These are phyloP conservation scores for Podila horticola DNA, from an alignment of 192 early-diverging fungal genomes.

Conservation along the genomic window DNA sequence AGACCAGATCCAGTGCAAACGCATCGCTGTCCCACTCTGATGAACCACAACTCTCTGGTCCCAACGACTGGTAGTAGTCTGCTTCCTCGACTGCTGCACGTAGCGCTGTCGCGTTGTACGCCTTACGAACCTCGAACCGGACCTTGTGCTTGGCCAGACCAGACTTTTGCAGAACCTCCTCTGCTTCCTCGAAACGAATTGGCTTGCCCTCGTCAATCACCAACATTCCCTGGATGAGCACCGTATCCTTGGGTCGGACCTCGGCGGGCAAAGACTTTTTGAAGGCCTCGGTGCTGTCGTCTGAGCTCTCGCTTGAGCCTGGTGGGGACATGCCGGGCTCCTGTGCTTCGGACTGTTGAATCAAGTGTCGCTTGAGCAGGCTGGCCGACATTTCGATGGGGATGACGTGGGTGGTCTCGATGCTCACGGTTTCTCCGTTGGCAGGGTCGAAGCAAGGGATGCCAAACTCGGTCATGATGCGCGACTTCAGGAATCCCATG, in stretches of 20 bases:
- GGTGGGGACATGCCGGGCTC: slow-evolving; percentile 28
- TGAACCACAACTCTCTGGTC: not conserved
- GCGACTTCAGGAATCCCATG: slow-evolving; percentile 86
- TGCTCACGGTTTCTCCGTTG: slow-evolving; percentile 82
- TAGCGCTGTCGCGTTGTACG: slow-evolving; percentile 45
- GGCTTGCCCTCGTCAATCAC: slow-evolving; percentile 53
- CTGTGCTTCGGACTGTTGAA: slow-evolving; percentile 23
- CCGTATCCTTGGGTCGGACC: slow-evolving; percentile 49
- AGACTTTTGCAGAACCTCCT: slow-evolving; percentile 36
- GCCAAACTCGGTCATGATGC: slow-evolving; percentile 85
- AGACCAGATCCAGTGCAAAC: slow-evolving; percentile 50
- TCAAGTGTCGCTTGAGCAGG: slow-evolving; percentile 57
- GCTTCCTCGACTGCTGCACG: slow-evolving; percentile 28
- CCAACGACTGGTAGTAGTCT: slow-evolving; percentile 18
- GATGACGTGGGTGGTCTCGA: slow-evolving; percentile 75
- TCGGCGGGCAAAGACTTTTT: slow-evolving; percentile 5
- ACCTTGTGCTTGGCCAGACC: slow-evolving; percentile 48
- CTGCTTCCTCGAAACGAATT: slow-evolving; percentile 51
- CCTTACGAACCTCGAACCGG: slow-evolving; percentile 47
- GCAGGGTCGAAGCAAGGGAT: slow-evolving; percentile 89
- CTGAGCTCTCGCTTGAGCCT: slow-evolving; percentile 23
- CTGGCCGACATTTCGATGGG: slow-evolving; percentile 63
- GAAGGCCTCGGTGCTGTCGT: slow-evolving; percentile 9
- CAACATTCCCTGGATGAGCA: slow-evolving; percentile 56
- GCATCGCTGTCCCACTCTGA: slow-evolving; percentile 32